phyloP scores from a whole-genome alignment of 108 stramenopile species.

The Fragilariopsis cylindrus region DNA sequence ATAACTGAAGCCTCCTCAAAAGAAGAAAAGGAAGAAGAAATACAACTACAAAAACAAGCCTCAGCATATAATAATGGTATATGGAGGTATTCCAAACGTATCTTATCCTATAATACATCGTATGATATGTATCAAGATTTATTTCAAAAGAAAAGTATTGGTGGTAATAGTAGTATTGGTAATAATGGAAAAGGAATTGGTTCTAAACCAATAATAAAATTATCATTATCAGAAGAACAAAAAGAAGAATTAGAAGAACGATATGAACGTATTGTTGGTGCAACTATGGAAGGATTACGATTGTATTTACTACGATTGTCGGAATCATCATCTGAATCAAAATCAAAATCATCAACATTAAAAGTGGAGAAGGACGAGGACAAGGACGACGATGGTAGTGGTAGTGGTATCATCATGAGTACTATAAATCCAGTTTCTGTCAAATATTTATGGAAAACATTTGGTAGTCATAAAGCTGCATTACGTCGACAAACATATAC shows the following conservation, averaged over 20 bases:
- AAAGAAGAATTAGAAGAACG: slow-evolving; percentile 72
- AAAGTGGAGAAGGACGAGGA: neutral
- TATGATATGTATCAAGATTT: slow-evolving; percentile 42
- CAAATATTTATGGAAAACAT: slow-evolving; percentile 43
- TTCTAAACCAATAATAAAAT: neutral
- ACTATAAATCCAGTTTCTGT: slow-evolving; percentile 8
- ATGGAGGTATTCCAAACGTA: slow-evolving; percentile 41
- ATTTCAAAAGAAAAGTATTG: slow-evolving; percentile 38
- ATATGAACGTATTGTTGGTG: slow-evolving; percentile 66
- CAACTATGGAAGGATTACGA: slow-evolving; percentile 38
- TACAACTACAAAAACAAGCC: neutral
- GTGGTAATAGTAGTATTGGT: neutral
- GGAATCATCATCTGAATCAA: neutral
- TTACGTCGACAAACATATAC: slow-evolving; percentile 64
- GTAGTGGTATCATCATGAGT: slow-evolving; percentile 6
- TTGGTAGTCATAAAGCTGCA: slow-evolving; percentile 48
- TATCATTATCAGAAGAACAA: slow-evolving; percentile 41
- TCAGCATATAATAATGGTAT: slow-evolving; percentile 22
- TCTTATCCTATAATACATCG: slow-evolving; percentile 40
- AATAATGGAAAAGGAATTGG: neutral
- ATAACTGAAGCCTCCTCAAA: neutral
- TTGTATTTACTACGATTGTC: slow-evolving; percentile 27
- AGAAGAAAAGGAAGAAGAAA: neutral
- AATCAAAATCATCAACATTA: neutral
- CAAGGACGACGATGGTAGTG: neutral